A percentile compares a stretch with the other conserved stretches of the same genome.
These are phyloP conservation scores for Geotrichum cucujoidarum DNA, from an alignment of 1,139 yeast genomes.

Conservation along the genomic window DNA sequence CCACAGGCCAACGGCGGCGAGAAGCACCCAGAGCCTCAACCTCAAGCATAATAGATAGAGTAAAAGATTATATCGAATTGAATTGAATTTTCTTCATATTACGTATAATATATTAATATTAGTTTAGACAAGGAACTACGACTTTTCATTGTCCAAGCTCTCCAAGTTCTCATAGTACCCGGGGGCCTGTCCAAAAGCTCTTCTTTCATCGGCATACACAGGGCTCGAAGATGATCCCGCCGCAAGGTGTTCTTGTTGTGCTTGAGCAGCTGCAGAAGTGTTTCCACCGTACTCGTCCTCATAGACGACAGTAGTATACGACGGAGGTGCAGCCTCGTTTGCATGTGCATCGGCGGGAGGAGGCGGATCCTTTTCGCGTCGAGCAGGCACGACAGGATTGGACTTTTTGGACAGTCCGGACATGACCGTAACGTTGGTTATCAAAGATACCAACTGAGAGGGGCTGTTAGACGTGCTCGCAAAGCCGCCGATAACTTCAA, in stretches of 20 bases:
- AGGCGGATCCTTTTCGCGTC: conserved; percentile 4
- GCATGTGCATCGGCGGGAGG: conserved; percentile 1
- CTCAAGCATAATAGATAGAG: no score
- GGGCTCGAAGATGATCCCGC: not conserved
- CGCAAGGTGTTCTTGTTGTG: not conserved
- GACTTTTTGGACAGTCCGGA: conserved; percentile 8
- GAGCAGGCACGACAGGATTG: conserved; percentile 6
- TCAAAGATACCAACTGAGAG: conserved; percentile 6
- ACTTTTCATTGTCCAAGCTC: conserved; percentile 16
- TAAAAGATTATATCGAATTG: no score
- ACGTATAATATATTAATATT: not conserved
- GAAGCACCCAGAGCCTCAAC: no score
- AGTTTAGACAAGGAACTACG: no score
- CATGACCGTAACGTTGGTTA: conserved; percentile 4
- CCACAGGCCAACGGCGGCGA: no score
- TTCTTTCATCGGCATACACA: conserved; percentile 11
- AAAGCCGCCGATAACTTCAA: conserved; percentile 46
- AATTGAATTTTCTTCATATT: not conserved
- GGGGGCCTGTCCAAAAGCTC: conserved; percentile 26
- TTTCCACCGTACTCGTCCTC: conserved; percentile 10
- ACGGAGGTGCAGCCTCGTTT: conserved; percentile 21
- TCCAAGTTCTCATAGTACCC: conserved; percentile 26
- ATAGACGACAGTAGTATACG: conserved; percentile 23
- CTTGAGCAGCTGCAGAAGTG: conserved; percentile 3
- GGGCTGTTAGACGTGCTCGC: conserved; percentile 33